Conservation (phyloP, 2,329 filamentous ascomycete species). For the Scedosporium boydii region DNA sequence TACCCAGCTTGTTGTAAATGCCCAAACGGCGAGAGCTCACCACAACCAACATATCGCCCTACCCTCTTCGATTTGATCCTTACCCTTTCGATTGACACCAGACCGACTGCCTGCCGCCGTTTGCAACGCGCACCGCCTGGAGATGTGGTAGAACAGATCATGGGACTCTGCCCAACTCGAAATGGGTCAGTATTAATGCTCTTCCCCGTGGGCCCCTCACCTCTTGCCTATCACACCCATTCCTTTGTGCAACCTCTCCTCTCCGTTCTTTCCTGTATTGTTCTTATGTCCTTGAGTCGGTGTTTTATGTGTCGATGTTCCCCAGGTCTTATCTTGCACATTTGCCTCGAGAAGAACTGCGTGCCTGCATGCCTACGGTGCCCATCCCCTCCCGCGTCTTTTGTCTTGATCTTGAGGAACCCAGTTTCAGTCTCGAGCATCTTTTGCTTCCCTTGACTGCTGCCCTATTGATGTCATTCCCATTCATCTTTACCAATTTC, state of each 20-base stretch:
- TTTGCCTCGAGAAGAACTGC: neutral
- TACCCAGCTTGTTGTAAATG: neutral
- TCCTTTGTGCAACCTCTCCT: slow-evolving; percentile 5
- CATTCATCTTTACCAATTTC: neutral
- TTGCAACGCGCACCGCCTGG: slow-evolving; percentile 4
- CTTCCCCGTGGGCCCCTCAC: slow-evolving; percentile 5
- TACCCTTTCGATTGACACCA: slow-evolving; percentile 2
- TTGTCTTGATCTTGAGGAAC: neutral
- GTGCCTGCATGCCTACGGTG: neutral
- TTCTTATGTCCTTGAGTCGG: neutral
- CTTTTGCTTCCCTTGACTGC: neutral
- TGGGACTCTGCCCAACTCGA: slow-evolving; percentile 23
- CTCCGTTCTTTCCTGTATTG: slow-evolving; percentile 2
- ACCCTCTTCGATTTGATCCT: neutral
- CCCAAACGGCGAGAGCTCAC: neutral
- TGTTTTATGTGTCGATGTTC: neutral
- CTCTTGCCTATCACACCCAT: slow-evolving; percentile 4
- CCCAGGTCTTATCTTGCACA: neutral
- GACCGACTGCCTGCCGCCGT: slow-evolving; percentile 1
- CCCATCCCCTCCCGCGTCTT: neutral
- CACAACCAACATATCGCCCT: neutral
- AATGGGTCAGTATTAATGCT: slow-evolving; percentile 22
- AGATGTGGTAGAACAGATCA: slow-evolving; percentile 19
- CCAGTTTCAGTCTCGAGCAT: neutral
- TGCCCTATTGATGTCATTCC: neutral